Conservation (phyloP, 2,329 filamentous ascomycete species). For the Orbilia quercus region DNA sequence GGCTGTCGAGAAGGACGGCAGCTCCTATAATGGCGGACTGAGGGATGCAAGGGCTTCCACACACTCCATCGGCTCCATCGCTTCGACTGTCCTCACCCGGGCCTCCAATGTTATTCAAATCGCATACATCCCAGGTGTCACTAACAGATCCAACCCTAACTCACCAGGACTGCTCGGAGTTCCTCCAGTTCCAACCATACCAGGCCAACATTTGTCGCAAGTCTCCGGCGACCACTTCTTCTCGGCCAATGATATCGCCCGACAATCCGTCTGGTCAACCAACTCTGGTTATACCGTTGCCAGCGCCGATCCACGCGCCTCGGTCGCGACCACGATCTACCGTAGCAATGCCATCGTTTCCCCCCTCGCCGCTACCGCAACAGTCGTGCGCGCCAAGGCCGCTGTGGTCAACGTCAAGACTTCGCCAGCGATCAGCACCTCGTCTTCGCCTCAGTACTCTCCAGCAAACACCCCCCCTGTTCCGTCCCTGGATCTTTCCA, state of each 20-base stretch:
- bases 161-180: conserved; percentile 79
- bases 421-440: conserved; percentile 67
- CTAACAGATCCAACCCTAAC: conserved; percentile 86
- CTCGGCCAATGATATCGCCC: conserved; percentile 60
- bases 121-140: conserved; percentile 97
- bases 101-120: conserved; percentile 99
- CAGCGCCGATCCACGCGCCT: conserved; percentile 69
- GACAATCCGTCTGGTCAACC: conserved; percentile 59
- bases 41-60: conserved; percentile 71
- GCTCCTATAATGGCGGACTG: conserved; percentile 63
- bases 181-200: conserved; percentile 93
- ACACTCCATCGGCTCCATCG: conserved; percentile 88
- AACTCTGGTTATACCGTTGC: conserved; percentile 61
- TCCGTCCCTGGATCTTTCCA: conserved; percentile 56
- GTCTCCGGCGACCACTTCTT: conserved; percentile 59
- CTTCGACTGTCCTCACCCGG: conserved; percentile 91
- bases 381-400: conserved; percentile 86
- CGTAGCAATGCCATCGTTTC: conserved; percentile 88
- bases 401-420: conserved; percentile 89
- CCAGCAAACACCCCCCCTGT: conserved; percentile 60
- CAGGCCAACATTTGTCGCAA: conserved; percentile 64
- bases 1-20: conserved; percentile 70
- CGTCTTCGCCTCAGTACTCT: conserved; percentile 72
- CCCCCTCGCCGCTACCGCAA: conserved; percentile 78
- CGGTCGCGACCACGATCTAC: conserved; percentile 93